Percentiles rank a stretch among this genome's conserved stretches.
Conservation (phyloP, 805 yeast genomes). For the Myxozyma vanderwaltii region DNA sequence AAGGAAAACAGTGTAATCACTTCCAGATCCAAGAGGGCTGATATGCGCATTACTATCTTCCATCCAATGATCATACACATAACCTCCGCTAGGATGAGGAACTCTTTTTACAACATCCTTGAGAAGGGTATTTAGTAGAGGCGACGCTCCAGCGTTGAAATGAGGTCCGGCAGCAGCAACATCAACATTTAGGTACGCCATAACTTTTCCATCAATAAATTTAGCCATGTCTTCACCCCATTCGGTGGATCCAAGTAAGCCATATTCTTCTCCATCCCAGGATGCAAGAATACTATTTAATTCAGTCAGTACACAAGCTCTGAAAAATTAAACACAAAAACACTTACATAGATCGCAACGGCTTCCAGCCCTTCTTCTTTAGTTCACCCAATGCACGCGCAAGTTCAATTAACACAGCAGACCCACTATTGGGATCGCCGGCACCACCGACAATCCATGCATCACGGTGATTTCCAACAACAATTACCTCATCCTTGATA, state of each 20-base stretch:
- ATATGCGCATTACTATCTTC: constrained; percentile 43
- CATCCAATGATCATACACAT: constrained; percentile 44
- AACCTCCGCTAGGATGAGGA: constrained; percentile 48
- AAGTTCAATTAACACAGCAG: constrained; percentile 64
- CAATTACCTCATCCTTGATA: constrained; percentile 54
- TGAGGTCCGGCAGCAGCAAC: constrained; percentile 61
- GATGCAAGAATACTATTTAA: constrained; percentile 53
- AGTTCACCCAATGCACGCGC: constrained; percentile 61
- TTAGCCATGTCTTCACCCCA: constrained; percentile 64
- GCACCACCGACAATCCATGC: constrained; percentile 82
- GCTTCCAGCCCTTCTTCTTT: constrained; percentile 64
- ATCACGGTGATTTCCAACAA: constrained; percentile 77
- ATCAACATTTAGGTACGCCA: constrained; percentile 73
- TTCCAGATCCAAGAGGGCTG: constrained; percentile 63
- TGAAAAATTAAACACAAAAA: not conserved
- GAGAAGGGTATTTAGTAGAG: constrained; percentile 55
- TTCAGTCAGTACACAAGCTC: not conserved
- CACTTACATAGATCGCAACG: constrained; percentile 59
- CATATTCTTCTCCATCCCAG: constrained; percentile 83
- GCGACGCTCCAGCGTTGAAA: constrained; percentile 59
- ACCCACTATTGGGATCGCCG: constrained; percentile 76
- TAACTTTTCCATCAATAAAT: constrained; percentile 51
- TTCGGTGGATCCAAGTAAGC: constrained; percentile 75
- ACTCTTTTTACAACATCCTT: constrained; percentile 50
- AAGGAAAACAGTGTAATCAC: constrained; percentile 58